Evolutionary conservation across 2,329 filamentous ascomycete genomes (phyloP).

Genomic region (Phialocephala sp.): DNA sequence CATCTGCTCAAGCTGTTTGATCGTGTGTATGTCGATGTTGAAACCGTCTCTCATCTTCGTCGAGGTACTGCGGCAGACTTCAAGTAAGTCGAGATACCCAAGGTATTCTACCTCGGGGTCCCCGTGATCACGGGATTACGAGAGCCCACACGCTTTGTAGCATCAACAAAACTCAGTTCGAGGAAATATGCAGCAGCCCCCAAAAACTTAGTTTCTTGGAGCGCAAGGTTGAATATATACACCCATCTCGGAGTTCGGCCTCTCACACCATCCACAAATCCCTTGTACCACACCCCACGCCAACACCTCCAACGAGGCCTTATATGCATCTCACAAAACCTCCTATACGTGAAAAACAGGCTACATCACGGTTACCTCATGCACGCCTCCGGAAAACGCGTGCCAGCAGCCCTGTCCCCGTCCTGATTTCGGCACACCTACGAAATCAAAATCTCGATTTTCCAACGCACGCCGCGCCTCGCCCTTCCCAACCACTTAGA

Average conservation of each 20-base stretch:
- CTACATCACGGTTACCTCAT: neutral
- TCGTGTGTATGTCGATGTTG: no score
- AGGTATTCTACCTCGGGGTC: no score
- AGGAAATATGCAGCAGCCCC: neutral
- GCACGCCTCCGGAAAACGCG: neutral
- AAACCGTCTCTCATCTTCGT: no score
- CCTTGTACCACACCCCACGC: neutral
- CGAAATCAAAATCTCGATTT: neutral
- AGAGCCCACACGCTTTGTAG: neutral
- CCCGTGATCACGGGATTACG: no score
- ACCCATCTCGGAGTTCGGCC: neutral
- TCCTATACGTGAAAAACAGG: neutral
- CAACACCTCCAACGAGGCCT: no score
- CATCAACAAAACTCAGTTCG: neutral
- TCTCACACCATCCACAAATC: neutral
- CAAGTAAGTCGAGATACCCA: no score
- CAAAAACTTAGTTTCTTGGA: neutral
- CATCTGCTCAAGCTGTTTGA: no score
- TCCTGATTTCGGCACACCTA: neutral
- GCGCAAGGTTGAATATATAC: slow-evolving; percentile 3
- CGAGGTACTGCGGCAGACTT: no score
- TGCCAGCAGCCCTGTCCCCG: neutral
- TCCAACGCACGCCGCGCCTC: neutral
- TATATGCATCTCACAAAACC: neutral
- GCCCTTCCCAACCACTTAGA: neutral